Percentiles rank a stretch among this genome's conserved stretches.
These are phyloP conservation scores for Aspergillus hancockii DNA, from an alignment of 495 filamentous ascomycete genomes.

Conservation along the genomic window DNA sequence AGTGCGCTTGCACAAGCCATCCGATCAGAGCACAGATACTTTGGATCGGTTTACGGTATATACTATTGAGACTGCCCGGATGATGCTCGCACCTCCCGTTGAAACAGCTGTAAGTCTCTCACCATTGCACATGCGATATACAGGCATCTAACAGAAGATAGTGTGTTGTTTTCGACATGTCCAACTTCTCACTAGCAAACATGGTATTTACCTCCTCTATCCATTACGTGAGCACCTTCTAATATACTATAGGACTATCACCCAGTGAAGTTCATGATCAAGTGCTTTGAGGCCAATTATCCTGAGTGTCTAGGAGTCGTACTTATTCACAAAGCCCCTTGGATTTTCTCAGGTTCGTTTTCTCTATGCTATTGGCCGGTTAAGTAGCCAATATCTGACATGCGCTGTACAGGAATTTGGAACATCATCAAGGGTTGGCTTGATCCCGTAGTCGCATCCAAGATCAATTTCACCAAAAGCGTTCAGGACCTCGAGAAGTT, in stretches of 20 bases:
- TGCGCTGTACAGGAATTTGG: conserved; percentile 64
- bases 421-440: conserved; percentile 94
- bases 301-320: conserved; percentile 89
- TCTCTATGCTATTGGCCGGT: not conserved
- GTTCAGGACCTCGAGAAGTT: conserved; percentile 76
- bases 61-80: conserved; percentile 86
- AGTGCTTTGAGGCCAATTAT: conserved; percentile 99
- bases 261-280: conserved; percentile 98
- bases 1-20: conserved; percentile 75
- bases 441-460: conserved; percentile 91
- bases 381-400: conserved; percentile 6
- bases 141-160: conserved; percentile 26
- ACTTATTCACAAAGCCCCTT: conserved; percentile 95
- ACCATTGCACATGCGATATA: not conserved
- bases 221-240: conserved; percentile 8
- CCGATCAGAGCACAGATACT: conserved; percentile 77
- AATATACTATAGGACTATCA: conserved; percentile 71
- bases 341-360: conserved; percentile 85
- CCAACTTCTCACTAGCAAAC: conserved; percentile 85
- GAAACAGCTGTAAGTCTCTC: conserved; percentile 81
- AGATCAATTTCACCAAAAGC: conserved; percentile 92
- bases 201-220: conserved; percentile 60
- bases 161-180: conserved; percentile 95
- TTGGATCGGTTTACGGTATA: conserved; percentile 91
- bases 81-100: conserved; percentile 75